Percentiles rank a stretch among this genome's conserved stretches.
Evolutionary conservation across 2,329 filamentous ascomycete genomes (phyloP).

Genomic region (Xylaria polymorpha): DNA sequence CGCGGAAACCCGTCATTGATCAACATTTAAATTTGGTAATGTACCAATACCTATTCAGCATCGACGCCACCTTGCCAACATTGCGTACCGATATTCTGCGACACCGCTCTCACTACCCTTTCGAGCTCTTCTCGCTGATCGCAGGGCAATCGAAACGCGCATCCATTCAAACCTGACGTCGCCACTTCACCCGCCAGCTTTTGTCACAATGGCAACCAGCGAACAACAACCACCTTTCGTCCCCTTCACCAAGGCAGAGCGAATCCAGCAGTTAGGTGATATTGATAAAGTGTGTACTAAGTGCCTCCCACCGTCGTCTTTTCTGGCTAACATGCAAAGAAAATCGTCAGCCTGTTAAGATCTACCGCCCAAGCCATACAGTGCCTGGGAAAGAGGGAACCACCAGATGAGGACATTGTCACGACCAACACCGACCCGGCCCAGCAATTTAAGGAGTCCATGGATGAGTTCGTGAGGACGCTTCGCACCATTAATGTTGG

Average conservation of each 20-base stretch:
- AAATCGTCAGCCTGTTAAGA: slow-evolving; percentile 61
- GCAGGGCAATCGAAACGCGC: neutral
- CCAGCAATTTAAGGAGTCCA: slow-evolving; percentile 67
- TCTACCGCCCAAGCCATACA: slow-evolving; percentile 72
- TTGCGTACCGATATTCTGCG: neutral
- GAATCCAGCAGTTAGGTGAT: slow-evolving; percentile 81
- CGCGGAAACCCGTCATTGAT: neutral
- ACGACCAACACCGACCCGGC: slow-evolving; percentile 62
- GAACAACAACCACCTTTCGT: slow-evolving; percentile 51
- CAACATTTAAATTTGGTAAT: neutral
- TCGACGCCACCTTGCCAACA: neutral
- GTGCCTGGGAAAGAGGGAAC: slow-evolving; percentile 66
- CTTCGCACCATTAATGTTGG: slow-evolving; percentile 80
- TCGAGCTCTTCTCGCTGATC: neutral
- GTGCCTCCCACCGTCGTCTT: neutral
- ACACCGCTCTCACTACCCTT: neutral
- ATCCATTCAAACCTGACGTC: neutral
- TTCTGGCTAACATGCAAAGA: slow-evolving; percentile 46
- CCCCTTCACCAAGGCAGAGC: slow-evolving; percentile 79
- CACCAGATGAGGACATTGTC: slow-evolving; percentile 44
- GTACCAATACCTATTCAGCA: neutral
- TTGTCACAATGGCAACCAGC: slow-evolving; percentile 38
- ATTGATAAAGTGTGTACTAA: slow-evolving; percentile 72
- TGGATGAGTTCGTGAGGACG: slow-evolving; percentile 75
- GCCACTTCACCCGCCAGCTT: neutral